Conservation (phyloP, 2,329 filamentous ascomycete species). For the Phaeoacremonium minimum region DNA sequence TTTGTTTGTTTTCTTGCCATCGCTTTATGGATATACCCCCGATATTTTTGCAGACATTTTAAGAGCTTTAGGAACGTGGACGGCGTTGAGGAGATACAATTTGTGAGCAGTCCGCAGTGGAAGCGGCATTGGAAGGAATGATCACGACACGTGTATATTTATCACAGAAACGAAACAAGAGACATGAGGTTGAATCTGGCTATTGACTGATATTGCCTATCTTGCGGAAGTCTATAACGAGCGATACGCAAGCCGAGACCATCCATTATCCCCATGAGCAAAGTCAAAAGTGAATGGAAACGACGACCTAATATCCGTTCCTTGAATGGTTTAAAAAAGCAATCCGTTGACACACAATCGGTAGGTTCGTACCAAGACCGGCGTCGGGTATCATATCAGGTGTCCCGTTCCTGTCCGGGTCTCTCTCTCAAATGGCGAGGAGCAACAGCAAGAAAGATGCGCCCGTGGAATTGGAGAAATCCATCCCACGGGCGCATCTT, state of each 20-base stretch:
- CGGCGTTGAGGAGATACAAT: too few relatives aligned
- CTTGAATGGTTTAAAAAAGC: not conserved
- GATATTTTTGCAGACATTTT: not conserved
- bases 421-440: not conserved
- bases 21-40: conserved; percentile 2
- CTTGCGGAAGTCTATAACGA: conserved; percentile 7
- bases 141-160: not conserved
- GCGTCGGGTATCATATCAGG: not conserved
- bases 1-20: too few relatives aligned
- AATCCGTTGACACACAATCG: not conserved
- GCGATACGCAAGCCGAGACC: conserved; percentile 3
- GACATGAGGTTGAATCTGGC: not conserved
- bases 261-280: too few relatives aligned
- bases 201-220: conserved; percentile 2
- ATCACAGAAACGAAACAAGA: not conserved
- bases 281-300: not conserved
- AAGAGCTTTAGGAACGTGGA: not conserved
- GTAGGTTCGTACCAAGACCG: not conserved
- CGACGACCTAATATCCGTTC: not conserved
- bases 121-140: too few relatives aligned
- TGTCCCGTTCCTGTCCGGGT: not conserved
- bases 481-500: not conserved
- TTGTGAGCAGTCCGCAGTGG: too few relatives aligned
- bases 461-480: too few relatives aligned
- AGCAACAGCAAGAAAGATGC: not conserved